Conservation (phyloP, 2,329 filamentous ascomycete species). For the Alternaria incomplexa region DNA sequence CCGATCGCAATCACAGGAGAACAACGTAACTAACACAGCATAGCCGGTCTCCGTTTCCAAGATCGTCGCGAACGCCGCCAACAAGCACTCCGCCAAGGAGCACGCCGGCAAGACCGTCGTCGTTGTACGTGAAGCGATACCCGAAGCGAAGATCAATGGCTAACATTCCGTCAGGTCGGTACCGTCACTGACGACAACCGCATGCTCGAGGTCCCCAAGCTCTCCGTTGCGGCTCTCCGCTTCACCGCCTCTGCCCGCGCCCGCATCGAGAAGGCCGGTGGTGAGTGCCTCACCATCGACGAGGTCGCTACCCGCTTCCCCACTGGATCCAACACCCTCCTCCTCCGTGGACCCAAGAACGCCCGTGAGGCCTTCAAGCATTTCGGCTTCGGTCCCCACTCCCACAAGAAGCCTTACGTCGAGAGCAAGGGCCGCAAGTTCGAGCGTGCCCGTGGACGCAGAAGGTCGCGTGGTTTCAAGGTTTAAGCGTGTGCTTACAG, state of each 20-base stretch:
- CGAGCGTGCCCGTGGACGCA: slow-evolving; percentile 98
- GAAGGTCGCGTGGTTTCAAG: slow-evolving; percentile 99
- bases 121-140: slow-evolving; percentile 56
- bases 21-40: slow-evolving; percentile 23
- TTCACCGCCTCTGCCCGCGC: slow-evolving; percentile 97
- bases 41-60: slow-evolving; percentile 85
- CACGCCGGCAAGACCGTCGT: slow-evolving; percentile 85
- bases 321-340: slow-evolving; percentile 94
- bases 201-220: slow-evolving; percentile 80
- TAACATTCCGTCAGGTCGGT: slow-evolving; percentile 61
- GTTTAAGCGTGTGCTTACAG: slow-evolving; percentile 69
- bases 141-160: neutral
- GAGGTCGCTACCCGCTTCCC: slow-evolving; percentile 95
- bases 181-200: slow-evolving; percentile 99
- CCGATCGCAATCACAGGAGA: neutral
- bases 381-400: slow-evolving; percentile 98
- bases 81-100: slow-evolving; percentile 57
- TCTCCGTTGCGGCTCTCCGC: slow-evolving; percentile 90
- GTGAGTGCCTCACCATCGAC: slow-evolving; percentile 93
- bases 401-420: slow-evolving; percentile 98
- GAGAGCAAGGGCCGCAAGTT: slow-evolving; percentile 99
- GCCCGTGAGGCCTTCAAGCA: slow-evolving; percentile 97
- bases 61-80: slow-evolving; percentile 70
- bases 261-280: slow-evolving; percentile 90
- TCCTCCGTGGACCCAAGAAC: slow-evolving; percentile 98